Base-by-base conservation (phyloP, 441 rosid species). In the Adansonia gregorii region DNA sequence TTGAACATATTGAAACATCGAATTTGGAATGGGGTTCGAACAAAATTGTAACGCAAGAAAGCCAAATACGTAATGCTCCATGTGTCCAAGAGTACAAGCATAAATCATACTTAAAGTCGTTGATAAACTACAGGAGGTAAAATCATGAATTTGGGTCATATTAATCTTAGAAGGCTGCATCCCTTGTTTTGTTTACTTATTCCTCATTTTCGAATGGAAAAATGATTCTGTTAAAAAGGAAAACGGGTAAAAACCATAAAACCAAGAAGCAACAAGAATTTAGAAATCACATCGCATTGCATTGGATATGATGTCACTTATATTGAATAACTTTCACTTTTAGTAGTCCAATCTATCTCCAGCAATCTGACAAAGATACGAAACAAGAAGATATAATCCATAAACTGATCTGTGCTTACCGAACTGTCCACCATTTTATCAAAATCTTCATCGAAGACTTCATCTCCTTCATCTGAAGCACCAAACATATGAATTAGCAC, bases 381-480 rank as follows among this genome's bases (percentile, higher is more conserved):
- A 59, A 56, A 35, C 45, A 59, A 77, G 27, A 45, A 60, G 59
- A 68, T 27, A 22, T 4, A 51, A 20, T 15, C 20, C 60, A 15
- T 51, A 27, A 51, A 27, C 10, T 0, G 41, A 54, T 19, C 54
- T 35, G 56, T 78, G 66, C 88, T 78, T 83, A 88, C 93, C 66
- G 83, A 90, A 72, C 76, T 81, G 77, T 80, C 87, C 60, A 61
- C 82, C 80, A 87, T 84, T 80, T 85, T 86, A 82, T 86, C 90
- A 31, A 88, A 85, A 78, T 85, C 90, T 81, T 87, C 87, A 72
- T 85, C 85, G 6, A 86, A 81, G 76, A 55, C 68, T 12, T 48
- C 87, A 70, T 85, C 88, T 67, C n/a, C 89, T 63, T 80, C 91
- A 82, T 86, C 94, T 90, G 86, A 64, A 73, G 75, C 61, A 80